A percentile compares a stretch with the other conserved stretches of the same genome.
These are phyloP conservation scores for Cladorrhinum samala DNA, from an alignment of 495 filamentous ascomycete species.

Conservation along the genomic window DNA sequence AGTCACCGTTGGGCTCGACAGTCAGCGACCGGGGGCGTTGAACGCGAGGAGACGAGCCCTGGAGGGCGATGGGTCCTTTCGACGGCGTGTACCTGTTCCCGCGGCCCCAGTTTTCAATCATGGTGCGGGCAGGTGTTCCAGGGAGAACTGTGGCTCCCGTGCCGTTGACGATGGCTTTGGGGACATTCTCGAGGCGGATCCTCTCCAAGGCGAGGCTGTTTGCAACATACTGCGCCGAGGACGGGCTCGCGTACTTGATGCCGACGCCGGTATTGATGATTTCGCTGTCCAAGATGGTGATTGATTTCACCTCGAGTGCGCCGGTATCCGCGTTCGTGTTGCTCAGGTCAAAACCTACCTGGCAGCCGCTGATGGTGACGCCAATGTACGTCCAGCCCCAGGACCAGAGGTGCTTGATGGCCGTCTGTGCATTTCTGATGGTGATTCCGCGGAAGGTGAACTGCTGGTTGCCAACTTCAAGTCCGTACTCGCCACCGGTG, in stretches of 20 bases:
- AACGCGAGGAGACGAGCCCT: constrained; percentile 34
- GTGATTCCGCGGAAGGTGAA: constrained; percentile 70
- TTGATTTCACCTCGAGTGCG: constrained; percentile 57
- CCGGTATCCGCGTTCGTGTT: constrained; percentile 18
- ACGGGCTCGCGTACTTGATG: constrained; percentile 41
- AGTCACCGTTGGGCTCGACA: constrained; percentile 16
- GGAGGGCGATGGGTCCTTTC: constrained; percentile 31
- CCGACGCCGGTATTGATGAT: constrained; percentile 61
- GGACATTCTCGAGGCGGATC: constrained; percentile 58
- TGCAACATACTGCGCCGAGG: constrained; percentile 30
- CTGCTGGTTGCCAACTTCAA: constrained; percentile 69
- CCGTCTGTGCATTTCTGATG: constrained; percentile 51
- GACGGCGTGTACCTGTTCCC: constrained; percentile 37
- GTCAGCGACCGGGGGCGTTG: constrained; percentile 11
- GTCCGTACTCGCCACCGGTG: constrained; percentile 60
- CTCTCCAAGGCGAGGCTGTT: constrained; percentile 46
- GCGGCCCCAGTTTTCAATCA: constrained; percentile 43
- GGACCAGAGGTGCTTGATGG: constrained; percentile 45
- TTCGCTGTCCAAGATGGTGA: constrained; percentile 70
- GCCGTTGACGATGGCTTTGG: constrained; percentile 49
- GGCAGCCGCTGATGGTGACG: constrained; percentile 56
- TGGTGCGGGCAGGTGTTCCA: constrained; percentile 46
- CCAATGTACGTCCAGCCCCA: constrained; percentile 66
- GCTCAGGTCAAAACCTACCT: constrained; percentile 60
- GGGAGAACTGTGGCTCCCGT: constrained; percentile 42